These are phyloP conservation scores for Entomortierella lignicola DNA, from an alignment of 192 early-diverging fungal species.

Conservation along the genomic window DNA sequence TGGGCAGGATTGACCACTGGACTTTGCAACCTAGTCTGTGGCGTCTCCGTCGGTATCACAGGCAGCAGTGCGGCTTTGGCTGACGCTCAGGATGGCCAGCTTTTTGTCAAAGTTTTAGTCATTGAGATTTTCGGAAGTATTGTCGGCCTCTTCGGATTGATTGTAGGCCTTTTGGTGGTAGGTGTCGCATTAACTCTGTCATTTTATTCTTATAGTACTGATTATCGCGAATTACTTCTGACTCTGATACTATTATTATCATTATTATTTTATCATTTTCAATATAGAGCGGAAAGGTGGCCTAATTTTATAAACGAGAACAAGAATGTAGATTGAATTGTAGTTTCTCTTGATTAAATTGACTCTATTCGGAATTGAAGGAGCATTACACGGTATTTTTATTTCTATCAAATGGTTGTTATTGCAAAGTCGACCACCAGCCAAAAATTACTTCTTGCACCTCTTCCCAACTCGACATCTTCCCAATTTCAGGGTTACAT, in stretches of 20 bases:
- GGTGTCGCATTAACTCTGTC: neutral
- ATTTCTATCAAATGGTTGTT: neutral
- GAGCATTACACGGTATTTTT: neutral
- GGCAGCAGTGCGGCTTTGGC: constrained; percentile 95
- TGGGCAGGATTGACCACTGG: constrained; percentile 98
- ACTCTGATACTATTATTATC: neutral
- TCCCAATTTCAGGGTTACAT: constrained; percentile 46
- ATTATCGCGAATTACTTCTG: neutral
- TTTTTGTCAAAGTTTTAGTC: constrained; percentile 98
- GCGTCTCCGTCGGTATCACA: constrained; percentile 91
- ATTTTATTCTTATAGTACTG: no score
- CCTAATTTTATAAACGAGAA: constrained; percentile 5
- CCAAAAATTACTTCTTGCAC: constrained; percentile 52
- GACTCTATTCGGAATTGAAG: neutral
- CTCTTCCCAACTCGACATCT: constrained; percentile 52
- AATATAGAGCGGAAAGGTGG: constrained; percentile 27
- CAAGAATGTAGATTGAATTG: neutral
- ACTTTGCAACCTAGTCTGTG: constrained; percentile 92
- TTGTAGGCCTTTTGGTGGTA: constrained; percentile 90
- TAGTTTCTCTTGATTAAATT: neutral
- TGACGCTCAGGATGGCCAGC: constrained; percentile 91
- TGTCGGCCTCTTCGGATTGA: constrained; percentile 96
- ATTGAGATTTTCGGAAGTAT: constrained; percentile 98
- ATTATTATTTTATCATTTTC: neutral
- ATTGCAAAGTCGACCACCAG: constrained; percentile 22